Base-by-base conservation (phyloP, 371 early-diverging fungal genomes). In the Zychaea mexicana region DNA sequence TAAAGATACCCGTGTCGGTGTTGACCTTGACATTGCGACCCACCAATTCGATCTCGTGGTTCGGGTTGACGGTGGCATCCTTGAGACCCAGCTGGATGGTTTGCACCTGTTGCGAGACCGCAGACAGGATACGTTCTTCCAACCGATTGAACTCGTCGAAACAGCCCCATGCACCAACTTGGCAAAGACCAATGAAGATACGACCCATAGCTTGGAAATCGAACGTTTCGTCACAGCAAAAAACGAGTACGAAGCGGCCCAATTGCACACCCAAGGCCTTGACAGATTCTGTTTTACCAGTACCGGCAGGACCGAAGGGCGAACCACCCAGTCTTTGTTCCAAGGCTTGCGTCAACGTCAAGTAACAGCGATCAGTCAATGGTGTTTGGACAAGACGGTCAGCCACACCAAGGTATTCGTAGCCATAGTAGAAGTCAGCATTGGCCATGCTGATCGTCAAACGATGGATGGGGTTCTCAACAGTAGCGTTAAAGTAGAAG, bases 121-220 rank as follows among this genome's bases (percentile, higher is more conserved):
- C 98, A 26, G 97, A 97, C 71, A 99, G 83, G 55, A 98, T 98
- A 62, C 98, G 85, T 79, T 96, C 97, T 72, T 96, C 97, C 68
- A 99, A 79, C 63, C 99, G 92, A 78, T 99, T 99, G 81, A 99
- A 99, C 80, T 99, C 99, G 82, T 99, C 99, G 74, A 99, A 98
- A 82, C 99, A 98, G 62, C 99, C 97, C 97, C 97, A 99, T 0
- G 98, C 98, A 33, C 98, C 99, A 10, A 97, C 99, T 72, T 95
- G 95, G 72, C 94, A 96, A 65, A 98, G 88, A 68, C 99, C 99
- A 66, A 95, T 90, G 71, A 99, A 99, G 64, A 99, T 99, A 75
- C 99, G 95, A 52, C 98, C 96, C 96, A 99, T 97, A 27, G 99
- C 97, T 75, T 96, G 97, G 88, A 98, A 98, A 82, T 99, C 98